These are phyloP conservation scores for Camellia granthamiana DNA, from an alignment of 148 eudicot genomes.

Conservation along the genomic window DNA sequence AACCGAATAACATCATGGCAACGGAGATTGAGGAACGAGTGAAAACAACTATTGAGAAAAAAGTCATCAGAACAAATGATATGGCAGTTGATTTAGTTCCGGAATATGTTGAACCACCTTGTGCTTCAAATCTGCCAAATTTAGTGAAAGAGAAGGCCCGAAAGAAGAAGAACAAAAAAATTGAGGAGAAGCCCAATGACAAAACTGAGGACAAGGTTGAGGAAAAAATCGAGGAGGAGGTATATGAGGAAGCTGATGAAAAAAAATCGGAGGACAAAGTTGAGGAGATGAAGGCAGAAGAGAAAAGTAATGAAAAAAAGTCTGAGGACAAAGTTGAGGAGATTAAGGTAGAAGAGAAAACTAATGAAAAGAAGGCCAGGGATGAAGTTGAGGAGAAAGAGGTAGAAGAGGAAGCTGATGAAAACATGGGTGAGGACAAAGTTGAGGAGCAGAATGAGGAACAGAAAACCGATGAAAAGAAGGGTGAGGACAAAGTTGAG, in stretches of 20 bases:
- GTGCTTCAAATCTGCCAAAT: constrained; percentile 27
- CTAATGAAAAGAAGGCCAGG: neutral
- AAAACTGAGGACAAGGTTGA: constrained; percentile 15
- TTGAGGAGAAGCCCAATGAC: neutral
- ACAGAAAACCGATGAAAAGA: constrained; percentile 11
- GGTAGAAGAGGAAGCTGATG: constrained; percentile 50
- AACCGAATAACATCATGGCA: constrained; percentile 86
- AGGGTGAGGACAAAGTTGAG: constrained; percentile 14
- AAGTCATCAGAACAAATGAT: constrained; percentile 28
- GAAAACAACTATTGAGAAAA: constrained; percentile 40
- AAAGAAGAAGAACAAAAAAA: constrained; percentile 31
- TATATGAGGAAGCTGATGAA: constrained; percentile 5
- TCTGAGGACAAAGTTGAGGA: constrained; percentile 12
- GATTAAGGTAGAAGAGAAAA: constrained; percentile 15
- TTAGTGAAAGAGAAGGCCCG: constrained; percentile 33
- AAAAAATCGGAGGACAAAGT: neutral
- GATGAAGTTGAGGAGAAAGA: constrained; percentile 47
- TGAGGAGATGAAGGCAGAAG: constrained; percentile 12
- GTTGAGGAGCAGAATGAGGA: constrained; percentile 5
- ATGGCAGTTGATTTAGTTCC: constrained; percentile 41
- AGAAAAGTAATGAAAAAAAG: constrained; percentile 13
- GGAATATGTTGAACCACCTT: constrained; percentile 47
- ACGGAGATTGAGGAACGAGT: constrained; percentile 73
- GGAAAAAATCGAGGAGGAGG: neutral
- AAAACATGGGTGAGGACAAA: constrained; percentile 27